Percentiles rank a stretch among this genome's conserved stretches.
Conservation (phyloP, 345 rosid genomes). For the Cardiospermum halicacabum region DNA sequence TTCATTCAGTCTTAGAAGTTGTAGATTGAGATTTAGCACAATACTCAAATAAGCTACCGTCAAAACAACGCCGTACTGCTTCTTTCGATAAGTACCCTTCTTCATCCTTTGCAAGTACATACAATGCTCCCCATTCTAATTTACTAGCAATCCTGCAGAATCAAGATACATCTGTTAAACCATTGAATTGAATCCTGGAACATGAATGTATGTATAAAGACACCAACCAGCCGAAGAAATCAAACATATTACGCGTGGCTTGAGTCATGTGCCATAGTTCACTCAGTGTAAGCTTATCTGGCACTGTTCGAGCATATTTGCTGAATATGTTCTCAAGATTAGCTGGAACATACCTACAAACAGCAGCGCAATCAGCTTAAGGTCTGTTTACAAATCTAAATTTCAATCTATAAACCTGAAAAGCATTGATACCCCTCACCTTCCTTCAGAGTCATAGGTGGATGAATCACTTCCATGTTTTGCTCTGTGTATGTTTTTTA, state of each 20-base stretch:
- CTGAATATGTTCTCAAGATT: conserved; percentile 60
- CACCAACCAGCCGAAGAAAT: conserved; percentile 12
- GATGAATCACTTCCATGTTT: conserved; percentile 64
- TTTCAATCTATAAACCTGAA: not conserved
- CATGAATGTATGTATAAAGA: not conserved
- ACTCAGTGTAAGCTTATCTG: conserved; percentile 41
- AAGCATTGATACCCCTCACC: conserved; percentile 22
- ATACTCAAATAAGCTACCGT: conserved; percentile 64
- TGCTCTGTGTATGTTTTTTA: conserved; percentile 53
- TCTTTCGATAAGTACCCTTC: conserved; percentile 57
- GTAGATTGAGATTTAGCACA: conserved; percentile 36
- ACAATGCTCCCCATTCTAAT: conserved; percentile 51
- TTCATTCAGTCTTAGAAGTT: conserved; percentile 22
- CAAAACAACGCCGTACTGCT: conserved; percentile 55
- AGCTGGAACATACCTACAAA: conserved; percentile 43
- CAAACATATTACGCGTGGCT: conserved; percentile 38
- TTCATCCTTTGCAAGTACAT: conserved; percentile 49
- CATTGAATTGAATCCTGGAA: not conserved
- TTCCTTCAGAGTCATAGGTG: conserved; percentile 59
- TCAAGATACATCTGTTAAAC: not conserved
- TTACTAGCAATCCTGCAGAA: conserved; percentile 40
- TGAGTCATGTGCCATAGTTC: conserved; percentile 68
- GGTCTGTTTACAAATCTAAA: too few relatives aligned
- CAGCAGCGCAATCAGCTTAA: too few relatives aligned
- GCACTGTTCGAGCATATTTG: conserved; percentile 53